These are phyloP conservation scores for Apiospora marii DNA, from an alignment of 2,329 filamentous ascomycete genomes.

Conservation along the genomic window DNA sequence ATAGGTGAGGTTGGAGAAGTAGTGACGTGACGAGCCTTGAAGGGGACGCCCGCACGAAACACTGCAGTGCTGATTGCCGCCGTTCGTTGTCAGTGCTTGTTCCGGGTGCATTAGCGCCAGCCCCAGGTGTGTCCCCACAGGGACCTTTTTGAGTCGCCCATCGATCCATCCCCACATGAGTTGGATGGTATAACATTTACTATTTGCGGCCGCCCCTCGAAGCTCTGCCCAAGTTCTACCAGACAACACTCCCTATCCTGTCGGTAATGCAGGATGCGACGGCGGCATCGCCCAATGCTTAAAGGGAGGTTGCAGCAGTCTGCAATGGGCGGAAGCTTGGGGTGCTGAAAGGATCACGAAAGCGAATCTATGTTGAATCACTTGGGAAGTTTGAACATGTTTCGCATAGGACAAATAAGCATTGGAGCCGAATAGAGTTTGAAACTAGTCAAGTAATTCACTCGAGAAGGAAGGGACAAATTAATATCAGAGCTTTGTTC, in stretches of 20 bases:
- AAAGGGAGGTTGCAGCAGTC: not conserved
- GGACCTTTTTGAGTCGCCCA: not conserved
- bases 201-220: not conserved
- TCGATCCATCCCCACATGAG: not conserved
- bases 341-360: not conserved
- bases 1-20: not conserved
- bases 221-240: not conserved
- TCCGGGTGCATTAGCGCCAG: constrained; percentile 5
- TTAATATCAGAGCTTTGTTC: not conserved
- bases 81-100: constrained; percentile 15
- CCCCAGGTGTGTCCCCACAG: not conserved
- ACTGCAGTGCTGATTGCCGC: not conserved
- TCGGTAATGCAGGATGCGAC: not conserved
- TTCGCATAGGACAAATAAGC: constrained; percentile 10
- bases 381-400: not conserved
- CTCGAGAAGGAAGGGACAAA: not conserved
- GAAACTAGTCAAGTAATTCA: not conserved
- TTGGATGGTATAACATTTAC: not conserved
- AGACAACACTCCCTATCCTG: not conserved
- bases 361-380: not conserved
- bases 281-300: not conserved
- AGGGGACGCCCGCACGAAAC: constrained; percentile 8
- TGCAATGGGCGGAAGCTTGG: not conserved
- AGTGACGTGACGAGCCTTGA: not conserved
- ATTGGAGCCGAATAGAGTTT: not conserved